A percentile compares a stretch with the other conserved stretches of the same genome.
phyloP scores from a whole-genome alignment of 441 rosid species.

The Gossypium davidsonii region DNA sequence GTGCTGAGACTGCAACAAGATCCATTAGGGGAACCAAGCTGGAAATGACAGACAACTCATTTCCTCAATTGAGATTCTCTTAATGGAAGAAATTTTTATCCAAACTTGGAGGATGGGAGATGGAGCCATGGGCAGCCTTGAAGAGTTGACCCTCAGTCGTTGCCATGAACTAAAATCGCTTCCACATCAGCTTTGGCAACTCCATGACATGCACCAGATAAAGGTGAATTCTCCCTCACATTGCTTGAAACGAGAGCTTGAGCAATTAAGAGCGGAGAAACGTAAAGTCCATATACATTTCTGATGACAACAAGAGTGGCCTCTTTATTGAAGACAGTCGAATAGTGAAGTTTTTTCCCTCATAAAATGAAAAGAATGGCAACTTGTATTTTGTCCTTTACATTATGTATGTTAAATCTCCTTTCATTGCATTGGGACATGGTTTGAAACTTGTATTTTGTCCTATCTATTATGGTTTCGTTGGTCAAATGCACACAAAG shows the following conservation, averaged over 20 bases:
- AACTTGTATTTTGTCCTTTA: too few relatives aligned
- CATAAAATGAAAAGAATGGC: too few relatives aligned
- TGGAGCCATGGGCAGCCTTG: conserved; percentile 3
- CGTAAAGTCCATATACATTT: background rate
- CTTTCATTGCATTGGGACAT: background rate
- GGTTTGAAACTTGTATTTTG: background rate
- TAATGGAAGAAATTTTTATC: background rate
- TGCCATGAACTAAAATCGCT: background rate
- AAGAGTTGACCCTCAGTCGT: background rate
- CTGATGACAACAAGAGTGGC: background rate
- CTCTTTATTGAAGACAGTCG: background rate
- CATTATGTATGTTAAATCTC: too few relatives aligned
- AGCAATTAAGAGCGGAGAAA: background rate
- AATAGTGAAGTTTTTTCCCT: too few relatives aligned
- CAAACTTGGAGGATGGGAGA: background rate
- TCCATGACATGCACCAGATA: background rate
- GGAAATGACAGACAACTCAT: background rate
- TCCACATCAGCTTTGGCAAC: background rate
- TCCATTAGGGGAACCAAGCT: background rate
- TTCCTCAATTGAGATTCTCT: background rate
- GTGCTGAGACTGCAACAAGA: background rate
- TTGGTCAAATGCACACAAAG: too few relatives aligned
- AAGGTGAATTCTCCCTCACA: background rate
- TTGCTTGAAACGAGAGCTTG: background rate
- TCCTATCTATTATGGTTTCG: too few relatives aligned